A percentile compares a stretch with the other conserved stretches of the same genome.
Conservation (phyloP, 768 basidiomycete species). For the Pleurotus djamor region DNA sequence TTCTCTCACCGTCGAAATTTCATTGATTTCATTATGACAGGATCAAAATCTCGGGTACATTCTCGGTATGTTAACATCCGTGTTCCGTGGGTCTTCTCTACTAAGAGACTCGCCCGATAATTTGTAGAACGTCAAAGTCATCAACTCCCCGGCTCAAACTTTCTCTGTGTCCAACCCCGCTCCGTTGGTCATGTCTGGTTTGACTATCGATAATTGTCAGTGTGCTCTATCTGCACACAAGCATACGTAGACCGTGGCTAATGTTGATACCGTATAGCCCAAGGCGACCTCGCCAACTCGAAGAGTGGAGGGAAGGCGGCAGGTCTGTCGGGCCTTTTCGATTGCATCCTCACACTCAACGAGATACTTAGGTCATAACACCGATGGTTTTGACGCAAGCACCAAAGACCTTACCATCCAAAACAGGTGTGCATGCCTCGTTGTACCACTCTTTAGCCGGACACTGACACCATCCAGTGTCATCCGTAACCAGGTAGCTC, state of each 20-base stretch:
- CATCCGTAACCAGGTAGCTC: constrained; percentile 2
- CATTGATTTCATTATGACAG: constrained; percentile 12
- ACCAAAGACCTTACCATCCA: constrained; percentile 35
- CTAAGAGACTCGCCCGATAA: constrained; percentile 16
- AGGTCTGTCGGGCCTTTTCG: constrained; percentile 13
- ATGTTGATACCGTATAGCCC: too few relatives aligned
- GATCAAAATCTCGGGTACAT: constrained; percentile 36
- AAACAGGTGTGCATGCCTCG: constrained; percentile 26
- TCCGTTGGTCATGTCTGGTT: constrained; percentile 36
- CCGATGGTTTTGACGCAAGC: constrained; percentile 46
- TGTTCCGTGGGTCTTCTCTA: constrained; percentile 7
- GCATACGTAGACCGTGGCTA: too few relatives aligned
- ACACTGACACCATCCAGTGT: background rate
- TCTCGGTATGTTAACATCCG: constrained; percentile 16
- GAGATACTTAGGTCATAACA: constrained; percentile 36
- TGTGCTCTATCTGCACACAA: too few relatives aligned
- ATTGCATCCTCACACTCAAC: background rate
- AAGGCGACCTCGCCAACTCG: constrained; percentile 49
- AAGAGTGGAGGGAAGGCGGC: constrained; percentile 47
- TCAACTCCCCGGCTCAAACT: constrained; percentile 37
- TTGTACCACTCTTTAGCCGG: background rate
- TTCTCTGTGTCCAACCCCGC: constrained; percentile 39
- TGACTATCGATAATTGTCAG: constrained; percentile 59
- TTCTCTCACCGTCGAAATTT: background rate
- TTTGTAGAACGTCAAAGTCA: constrained; percentile 31